Conservation (phyloP, 169 alveolate species). For the Cytauxzoon felis region DNA sequence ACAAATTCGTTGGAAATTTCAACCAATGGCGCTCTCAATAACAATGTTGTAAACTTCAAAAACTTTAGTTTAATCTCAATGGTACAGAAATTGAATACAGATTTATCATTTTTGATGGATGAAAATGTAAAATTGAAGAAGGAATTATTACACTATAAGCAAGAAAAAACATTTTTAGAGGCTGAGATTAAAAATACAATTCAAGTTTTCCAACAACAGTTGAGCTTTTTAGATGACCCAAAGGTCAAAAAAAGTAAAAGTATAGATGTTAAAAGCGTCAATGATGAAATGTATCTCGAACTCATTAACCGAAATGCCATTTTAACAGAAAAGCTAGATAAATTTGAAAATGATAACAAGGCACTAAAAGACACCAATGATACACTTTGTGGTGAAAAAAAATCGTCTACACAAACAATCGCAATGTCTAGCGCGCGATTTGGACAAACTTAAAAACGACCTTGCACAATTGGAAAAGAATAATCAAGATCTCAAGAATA, state of each 20-base stretch:
- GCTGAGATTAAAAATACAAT: conserved; percentile 59
- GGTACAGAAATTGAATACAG: conserved; percentile 43
- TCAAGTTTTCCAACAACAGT: conserved; percentile 57
- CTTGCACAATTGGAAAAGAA: conserved; percentile 22
- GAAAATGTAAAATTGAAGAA: conserved; percentile 29
- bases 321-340: conserved; percentile 35
- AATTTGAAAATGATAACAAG: conserved; percentile 24
- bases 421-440: conserved; percentile 47
- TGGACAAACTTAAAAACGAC: conserved; percentile 45
- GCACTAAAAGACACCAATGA: conserved; percentile 24
- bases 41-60: conserved; percentile 28
- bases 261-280: not conserved
- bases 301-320: conserved; percentile 56
- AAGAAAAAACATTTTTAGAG: conserved; percentile 58
- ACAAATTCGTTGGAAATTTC: conserved; percentile 43
- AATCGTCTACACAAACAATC: conserved; percentile 55
- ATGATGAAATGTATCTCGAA: conserved; percentile 40
- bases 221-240: conserved; percentile 14
- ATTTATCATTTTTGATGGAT: conserved; percentile 33
- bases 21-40: conserved; percentile 54
- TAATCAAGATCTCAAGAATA: conserved; percentile 44
- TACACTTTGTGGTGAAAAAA: conserved; percentile 36
- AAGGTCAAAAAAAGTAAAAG: conserved; percentile 13
- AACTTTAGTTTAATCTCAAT: conserved; percentile 27
- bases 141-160: conserved; percentile 42